These are phyloP conservation scores for Lachancea mirantina DNA, from an alignment of 805 yeast species.

Conservation along the genomic window DNA sequence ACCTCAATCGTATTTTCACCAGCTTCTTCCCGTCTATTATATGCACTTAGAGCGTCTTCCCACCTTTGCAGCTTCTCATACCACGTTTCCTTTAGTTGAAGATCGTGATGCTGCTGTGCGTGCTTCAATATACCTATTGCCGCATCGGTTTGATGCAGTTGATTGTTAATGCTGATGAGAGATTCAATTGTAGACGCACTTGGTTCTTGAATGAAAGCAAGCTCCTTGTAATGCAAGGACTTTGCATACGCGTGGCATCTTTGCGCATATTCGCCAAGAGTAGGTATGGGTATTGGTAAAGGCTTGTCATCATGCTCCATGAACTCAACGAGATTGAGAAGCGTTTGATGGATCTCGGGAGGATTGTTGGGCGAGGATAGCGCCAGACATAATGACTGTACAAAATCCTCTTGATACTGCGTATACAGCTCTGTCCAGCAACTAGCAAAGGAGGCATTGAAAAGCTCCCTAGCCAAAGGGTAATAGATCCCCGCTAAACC, in stretches of 20 bases:
- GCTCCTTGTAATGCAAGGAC: conserved; percentile 90
- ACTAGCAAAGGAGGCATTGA: conserved; percentile 90
- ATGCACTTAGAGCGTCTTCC: conserved; percentile 95
- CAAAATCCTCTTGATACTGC: conserved; percentile 82
- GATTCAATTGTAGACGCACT: conserved; percentile 88
- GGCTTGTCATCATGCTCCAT: conserved; percentile 98
- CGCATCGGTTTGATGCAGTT: conserved; percentile 93
- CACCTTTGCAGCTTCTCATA: conserved; percentile 93
- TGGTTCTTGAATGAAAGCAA: conserved; percentile 91
- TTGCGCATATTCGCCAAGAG: conserved; percentile 87
- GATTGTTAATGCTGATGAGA: conserved; percentile 85
- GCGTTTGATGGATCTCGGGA: conserved; percentile 88
- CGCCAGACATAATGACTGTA: conserved; percentile 78
- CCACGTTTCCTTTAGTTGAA: conserved; percentile 95
- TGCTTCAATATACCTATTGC: conserved; percentile 94
- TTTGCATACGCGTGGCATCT: conserved; percentile 97
- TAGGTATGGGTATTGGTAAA: conserved; percentile 82
- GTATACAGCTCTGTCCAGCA: conserved; percentile 92
- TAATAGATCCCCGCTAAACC: conserved; percentile 79
- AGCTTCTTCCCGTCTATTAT: conserved; percentile 62
- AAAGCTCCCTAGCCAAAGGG: conserved; percentile 82
- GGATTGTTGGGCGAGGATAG: conserved; percentile 86
- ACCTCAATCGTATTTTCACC: conserved; percentile 67
- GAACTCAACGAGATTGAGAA: conserved; percentile 85
- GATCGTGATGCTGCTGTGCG: conserved; percentile 83